Evolutionary conservation across 768 basidiomycete genomes (phyloP).

Genomic region (Phylloporus arenicola): DNA sequence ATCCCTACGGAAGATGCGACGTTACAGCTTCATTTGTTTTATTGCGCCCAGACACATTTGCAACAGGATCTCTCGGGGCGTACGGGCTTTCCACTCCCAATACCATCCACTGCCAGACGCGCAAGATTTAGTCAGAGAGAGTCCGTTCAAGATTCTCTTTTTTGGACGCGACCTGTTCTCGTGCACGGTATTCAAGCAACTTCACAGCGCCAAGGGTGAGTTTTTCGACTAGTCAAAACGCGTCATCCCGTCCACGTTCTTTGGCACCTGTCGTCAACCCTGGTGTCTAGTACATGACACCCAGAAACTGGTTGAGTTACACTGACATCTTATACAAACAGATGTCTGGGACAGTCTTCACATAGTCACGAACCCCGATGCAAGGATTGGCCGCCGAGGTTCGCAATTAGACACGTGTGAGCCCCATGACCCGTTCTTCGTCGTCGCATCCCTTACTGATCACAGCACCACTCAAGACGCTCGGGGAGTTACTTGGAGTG

Average conservation of each 20-base stretch:
- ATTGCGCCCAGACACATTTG: no score
- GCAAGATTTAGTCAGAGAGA: constrained; percentile 13
- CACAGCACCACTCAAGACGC: constrained; percentile 64
- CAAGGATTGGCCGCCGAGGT: constrained; percentile 56
- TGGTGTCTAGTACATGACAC: no score
- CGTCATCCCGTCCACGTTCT: background rate
- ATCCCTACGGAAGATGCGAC: no score
- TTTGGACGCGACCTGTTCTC: constrained; percentile 90
- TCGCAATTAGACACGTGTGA: constrained; percentile 53
- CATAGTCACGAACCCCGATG: constrained; percentile 71
- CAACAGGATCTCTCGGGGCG: background rate
- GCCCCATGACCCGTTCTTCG: background rate
- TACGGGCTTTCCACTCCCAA: background rate
- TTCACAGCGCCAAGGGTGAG: constrained; percentile 60
- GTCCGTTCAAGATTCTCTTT: constrained; percentile 73
- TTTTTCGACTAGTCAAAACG: background rate
- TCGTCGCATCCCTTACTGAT: background rate
- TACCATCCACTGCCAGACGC: background rate
- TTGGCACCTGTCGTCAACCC: background rate
- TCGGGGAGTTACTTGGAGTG: constrained; percentile 50
- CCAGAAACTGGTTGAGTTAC: background rate
- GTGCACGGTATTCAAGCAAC: constrained; percentile 58
- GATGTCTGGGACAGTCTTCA: constrained; percentile 72
- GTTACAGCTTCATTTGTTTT: no score
- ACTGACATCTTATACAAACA: constrained; percentile 29